phyloP scores from a whole-genome alignment of 2,329 filamentous ascomycete genomes.

The Aureobasidium sp. region DNA sequence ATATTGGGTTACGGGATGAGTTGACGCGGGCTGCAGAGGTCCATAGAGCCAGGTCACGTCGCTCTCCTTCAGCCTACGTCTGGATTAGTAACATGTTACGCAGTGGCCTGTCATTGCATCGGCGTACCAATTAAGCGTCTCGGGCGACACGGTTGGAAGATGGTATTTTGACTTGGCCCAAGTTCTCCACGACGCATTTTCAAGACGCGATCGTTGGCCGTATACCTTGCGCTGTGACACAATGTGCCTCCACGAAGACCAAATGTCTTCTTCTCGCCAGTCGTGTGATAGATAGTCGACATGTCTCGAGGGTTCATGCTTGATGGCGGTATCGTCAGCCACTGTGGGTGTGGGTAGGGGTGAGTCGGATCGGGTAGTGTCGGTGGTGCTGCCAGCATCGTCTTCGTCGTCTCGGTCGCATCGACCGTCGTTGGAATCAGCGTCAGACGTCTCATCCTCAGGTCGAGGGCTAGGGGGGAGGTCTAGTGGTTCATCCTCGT shows the following conservation, averaged over 20 bases:
- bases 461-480: conserved; percentile 29
- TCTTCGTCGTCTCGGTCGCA: conserved; percentile 33
- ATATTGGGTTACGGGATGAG: conserved; percentile 44
- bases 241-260: conserved; percentile 94
- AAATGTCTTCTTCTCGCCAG: conserved; percentile 93
- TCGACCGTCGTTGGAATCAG: conserved; percentile 30
- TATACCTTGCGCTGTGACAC: conserved; percentile 72
- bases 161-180: conserved; percentile 92
- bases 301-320: conserved; percentile 70
- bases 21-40: conserved; percentile 69
- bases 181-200: conserved; percentile 95
- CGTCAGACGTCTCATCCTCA: conserved; percentile 15
- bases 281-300: conserved; percentile 94
- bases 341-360: conserved; percentile 54
- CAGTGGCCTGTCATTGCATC: not conserved
- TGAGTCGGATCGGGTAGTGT: conserved; percentile 52
- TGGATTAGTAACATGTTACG: conserved; percentile 27
- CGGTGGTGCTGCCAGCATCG: conserved; percentile 46
- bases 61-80: conserved; percentile 80
- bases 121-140: conserved; percentile 84
- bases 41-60: conserved; percentile 98
- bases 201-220: conserved; percentile 71
- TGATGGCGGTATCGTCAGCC: conserved; percentile 72
- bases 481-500: conserved; percentile 29
- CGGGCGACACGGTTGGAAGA: conserved; percentile 79